phyloP scores from a whole-genome alignment of 1,139 yeast genomes.

The Citeromyces siamensis region DNA sequence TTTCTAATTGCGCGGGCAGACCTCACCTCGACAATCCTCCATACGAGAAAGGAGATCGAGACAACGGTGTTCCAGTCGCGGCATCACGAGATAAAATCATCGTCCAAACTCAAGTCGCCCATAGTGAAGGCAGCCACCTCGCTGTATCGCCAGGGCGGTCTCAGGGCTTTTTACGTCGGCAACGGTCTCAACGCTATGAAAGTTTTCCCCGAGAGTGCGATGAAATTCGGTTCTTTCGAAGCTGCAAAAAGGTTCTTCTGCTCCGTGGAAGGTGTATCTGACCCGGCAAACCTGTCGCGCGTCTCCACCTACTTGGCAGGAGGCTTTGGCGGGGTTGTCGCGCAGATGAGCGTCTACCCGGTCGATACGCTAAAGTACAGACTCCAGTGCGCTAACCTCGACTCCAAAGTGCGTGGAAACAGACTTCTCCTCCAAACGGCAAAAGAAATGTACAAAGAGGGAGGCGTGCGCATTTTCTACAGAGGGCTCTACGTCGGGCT shows the following conservation, averaged over 20 bases:
- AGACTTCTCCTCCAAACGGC: conserved; percentile 55
- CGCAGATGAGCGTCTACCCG: conserved; percentile 90
- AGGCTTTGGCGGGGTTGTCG: conserved; percentile 89
- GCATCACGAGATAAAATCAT: conserved; percentile 18
- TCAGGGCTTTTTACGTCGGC: conserved; percentile 83
- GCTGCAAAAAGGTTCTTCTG: conserved; percentile 70
- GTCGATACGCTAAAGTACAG: conserved; percentile 90
- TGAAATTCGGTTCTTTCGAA: conserved; percentile 94
- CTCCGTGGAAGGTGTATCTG: conserved; percentile 64
- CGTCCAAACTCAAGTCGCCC: conserved; percentile 42
- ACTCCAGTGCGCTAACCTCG: conserved; percentile 66
- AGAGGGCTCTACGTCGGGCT: conserved; percentile 83
- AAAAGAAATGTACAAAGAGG: conserved; percentile 61
- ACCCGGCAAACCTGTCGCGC: conserved; percentile 61
- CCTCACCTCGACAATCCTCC: conserved; percentile 52
- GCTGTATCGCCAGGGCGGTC: conserved; percentile 81
- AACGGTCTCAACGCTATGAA: conserved; percentile 89
- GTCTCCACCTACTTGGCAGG: conserved; percentile 82
- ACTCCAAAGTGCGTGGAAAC: conserved; percentile 45
- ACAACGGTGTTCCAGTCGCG: conserved; percentile 22
- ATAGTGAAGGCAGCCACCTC: conserved; percentile 70
- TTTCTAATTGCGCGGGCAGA: conserved; percentile 89
- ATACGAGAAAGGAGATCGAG: conserved; percentile 37
- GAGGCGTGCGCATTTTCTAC: conserved; percentile 71
- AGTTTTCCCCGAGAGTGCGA: conserved; percentile 95